A percentile compares a stretch with the other conserved stretches of the same genome.
Evolutionary conservation across 208 protist species (phyloP).

Genomic region (Naegleria lovaniensis): DNA sequence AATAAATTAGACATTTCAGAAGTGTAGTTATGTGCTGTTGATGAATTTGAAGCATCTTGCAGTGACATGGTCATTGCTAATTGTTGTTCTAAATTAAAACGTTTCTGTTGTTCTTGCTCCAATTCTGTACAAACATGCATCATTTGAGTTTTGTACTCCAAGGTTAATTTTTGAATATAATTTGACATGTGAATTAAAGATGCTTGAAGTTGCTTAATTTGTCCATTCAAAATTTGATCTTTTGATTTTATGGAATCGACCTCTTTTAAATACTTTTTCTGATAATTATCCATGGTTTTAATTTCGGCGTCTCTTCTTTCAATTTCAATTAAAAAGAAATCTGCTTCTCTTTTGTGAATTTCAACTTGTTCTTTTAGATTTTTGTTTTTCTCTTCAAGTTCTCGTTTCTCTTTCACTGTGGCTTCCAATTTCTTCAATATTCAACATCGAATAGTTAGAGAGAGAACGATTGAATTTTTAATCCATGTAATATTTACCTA

Average conservation of each 20-base stretch:
- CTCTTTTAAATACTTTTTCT: neutral
- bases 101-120: neutral
- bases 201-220: neutral
- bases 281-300: constrained; percentile 5
- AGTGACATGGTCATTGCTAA: neutral
- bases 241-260: neutral
- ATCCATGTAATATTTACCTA: neutral
- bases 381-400: constrained; percentile 5
- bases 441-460: neutral
- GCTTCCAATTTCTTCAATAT: neutral
- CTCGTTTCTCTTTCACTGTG: neutral
- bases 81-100: neutral
- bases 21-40: too few species aligned
- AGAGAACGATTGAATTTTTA: too few species aligned
- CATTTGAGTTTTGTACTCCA: neutral
- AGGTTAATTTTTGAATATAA: constrained; percentile 1
- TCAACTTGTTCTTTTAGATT: neutral
- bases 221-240: neutral
- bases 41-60: neutral
- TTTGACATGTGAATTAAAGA: neutral
- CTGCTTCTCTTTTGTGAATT: constrained; percentile 3
- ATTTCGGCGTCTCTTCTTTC: neutral
- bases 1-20: neutral
- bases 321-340: constrained; percentile 13
- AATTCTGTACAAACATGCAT: neutral